phyloP scores from a whole-genome alignment of 192 early-diverging fungal genomes.

The Funneliformis geosporum region DNA sequence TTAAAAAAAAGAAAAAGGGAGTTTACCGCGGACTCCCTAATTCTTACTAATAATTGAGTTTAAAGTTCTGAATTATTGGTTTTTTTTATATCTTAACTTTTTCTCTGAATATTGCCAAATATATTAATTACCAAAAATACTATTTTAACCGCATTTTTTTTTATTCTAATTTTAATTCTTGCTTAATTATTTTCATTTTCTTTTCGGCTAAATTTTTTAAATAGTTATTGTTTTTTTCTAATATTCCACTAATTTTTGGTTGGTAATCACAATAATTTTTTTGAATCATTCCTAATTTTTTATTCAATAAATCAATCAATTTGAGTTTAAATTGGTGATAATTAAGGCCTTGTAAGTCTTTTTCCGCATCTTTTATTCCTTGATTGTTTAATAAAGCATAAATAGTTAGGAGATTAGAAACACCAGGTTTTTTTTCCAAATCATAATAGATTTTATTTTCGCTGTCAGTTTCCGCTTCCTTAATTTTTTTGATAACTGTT shows the following conservation, averaged over 20 bases:
- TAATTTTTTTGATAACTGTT: slow-evolving; percentile 66
- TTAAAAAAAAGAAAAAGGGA: no score
- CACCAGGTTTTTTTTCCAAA: slow-evolving; percentile 61
- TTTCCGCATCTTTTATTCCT: slow-evolving; percentile 15
- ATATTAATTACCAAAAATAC: no score
- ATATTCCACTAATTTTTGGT: no score
- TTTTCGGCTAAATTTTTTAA: no score
- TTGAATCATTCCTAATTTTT: slow-evolving; percentile 17
- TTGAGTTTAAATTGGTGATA: slow-evolving; percentile 19
- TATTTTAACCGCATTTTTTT: no score
- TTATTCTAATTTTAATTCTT: no score
- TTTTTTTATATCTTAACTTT: background rate
- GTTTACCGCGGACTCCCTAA: no score
- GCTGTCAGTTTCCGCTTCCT: slow-evolving; percentile 69
- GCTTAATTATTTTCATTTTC: no score
- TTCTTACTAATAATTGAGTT: no score
- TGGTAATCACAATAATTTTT: background rate
- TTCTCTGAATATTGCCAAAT: no score
- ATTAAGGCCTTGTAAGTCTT: background rate
- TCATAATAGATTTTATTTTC: slow-evolving; percentile 66
- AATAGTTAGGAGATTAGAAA: slow-evolving; percentile 79
- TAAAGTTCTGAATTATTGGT: no score
- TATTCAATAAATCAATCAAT: background rate
- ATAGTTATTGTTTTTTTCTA: no score
- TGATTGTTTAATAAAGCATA: slow-evolving; percentile 46